Percentiles rank a stretch among this genome's conserved stretches.
Conservation (phyloP, 108 stramenopile genomes). For the Cyclotella kingstonii region DNA sequence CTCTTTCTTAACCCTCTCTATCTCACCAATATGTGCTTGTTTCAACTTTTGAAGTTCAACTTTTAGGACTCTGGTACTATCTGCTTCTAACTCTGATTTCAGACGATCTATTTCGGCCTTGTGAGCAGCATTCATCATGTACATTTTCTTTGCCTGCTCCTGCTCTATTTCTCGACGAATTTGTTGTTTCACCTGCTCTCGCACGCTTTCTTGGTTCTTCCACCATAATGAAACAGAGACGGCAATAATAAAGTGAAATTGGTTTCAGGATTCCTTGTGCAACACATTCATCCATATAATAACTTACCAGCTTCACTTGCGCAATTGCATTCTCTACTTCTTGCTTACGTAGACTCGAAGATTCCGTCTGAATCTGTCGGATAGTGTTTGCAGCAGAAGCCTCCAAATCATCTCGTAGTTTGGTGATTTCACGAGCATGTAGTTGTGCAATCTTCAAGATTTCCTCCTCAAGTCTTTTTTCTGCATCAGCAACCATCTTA, state of each 20-base stretch:
- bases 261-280: neutral
- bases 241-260: neutral
- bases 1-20: slow-evolving; percentile 9
- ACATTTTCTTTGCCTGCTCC: slow-evolving; percentile 9
- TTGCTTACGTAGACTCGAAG: slow-evolving; percentile 8
- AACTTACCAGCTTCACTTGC: slow-evolving; percentile 3
- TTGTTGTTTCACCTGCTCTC: slow-evolving; percentile 19
- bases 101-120: slow-evolving; percentile 24
- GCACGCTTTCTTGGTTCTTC: slow-evolving; percentile 11
- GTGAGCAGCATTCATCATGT: slow-evolving; percentile 18
- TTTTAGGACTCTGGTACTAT: neutral
- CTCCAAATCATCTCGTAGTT: slow-evolving; percentile 24
- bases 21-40: slow-evolving; percentile 16
- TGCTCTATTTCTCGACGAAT: slow-evolving; percentile 16
- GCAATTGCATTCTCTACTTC: slow-evolving; percentile 9
- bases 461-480: slow-evolving; percentile 18
- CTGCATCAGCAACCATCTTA: slow-evolving; percentile 18
- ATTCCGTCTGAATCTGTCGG: slow-evolving; percentile 14
- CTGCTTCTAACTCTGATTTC: neutral
- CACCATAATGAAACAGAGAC: neutral
- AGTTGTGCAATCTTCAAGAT: slow-evolving; percentile 27
- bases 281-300: too few relatives aligned
- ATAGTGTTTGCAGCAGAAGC: slow-evolving; percentile 24
- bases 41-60: slow-evolving; percentile 21
- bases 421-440: slow-evolving; percentile 31